Evolutionary conservation across 352 stramenopile species (phyloP).

Genomic region (Phytophthora kernoviae): DNA sequence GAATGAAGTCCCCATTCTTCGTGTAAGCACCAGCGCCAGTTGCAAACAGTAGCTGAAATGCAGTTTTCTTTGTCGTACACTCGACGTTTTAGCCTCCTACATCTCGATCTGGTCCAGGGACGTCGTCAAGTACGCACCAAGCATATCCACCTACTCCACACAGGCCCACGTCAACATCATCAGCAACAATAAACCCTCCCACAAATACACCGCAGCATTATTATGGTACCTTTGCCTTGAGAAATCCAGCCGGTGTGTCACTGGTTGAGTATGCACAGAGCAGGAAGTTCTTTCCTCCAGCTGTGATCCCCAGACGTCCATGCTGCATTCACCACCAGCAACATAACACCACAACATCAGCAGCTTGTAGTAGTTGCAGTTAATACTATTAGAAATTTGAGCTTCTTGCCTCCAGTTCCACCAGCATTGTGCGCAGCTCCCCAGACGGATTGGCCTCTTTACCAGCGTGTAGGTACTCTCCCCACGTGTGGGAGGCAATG

Average conservation of each 20-base stretch:
- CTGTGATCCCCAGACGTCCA: slow-evolving; percentile 64
- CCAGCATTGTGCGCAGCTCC: slow-evolving; percentile 64
- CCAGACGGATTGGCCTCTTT: slow-evolving; percentile 67
- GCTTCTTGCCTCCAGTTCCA: slow-evolving; percentile 67
- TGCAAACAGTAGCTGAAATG: slow-evolving; percentile 11
- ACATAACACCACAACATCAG: neutral
- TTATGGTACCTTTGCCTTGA: slow-evolving; percentile 72
- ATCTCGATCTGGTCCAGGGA: slow-evolving; percentile 78
- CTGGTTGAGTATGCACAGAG: slow-evolving; percentile 76
- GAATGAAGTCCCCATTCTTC: slow-evolving; percentile 10
- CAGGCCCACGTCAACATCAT: slow-evolving; percentile 1
- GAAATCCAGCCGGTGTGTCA: slow-evolving; percentile 55
- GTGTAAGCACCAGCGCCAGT: slow-evolving; percentile 8
- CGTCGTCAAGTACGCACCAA: slow-evolving; percentile 61
- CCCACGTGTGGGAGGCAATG: slow-evolving; percentile 86
- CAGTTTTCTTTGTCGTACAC: slow-evolving; percentile 8
- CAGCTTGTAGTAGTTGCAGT: neutral
- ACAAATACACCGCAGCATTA: slow-evolving; percentile 4
- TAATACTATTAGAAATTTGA: neutral
- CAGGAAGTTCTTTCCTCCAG: slow-evolving; percentile 73
- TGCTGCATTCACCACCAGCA: slow-evolving; percentile 31
- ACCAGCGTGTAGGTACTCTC: slow-evolving; percentile 76
- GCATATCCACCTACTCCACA: slow-evolving; percentile 53
- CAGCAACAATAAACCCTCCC: slow-evolving; percentile 1
- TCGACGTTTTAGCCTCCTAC: slow-evolving; percentile 28